These are phyloP conservation scores for Mollisia scopiformis DNA, from an alignment of 2,329 filamentous ascomycete genomes.

Conservation along the genomic window DNA sequence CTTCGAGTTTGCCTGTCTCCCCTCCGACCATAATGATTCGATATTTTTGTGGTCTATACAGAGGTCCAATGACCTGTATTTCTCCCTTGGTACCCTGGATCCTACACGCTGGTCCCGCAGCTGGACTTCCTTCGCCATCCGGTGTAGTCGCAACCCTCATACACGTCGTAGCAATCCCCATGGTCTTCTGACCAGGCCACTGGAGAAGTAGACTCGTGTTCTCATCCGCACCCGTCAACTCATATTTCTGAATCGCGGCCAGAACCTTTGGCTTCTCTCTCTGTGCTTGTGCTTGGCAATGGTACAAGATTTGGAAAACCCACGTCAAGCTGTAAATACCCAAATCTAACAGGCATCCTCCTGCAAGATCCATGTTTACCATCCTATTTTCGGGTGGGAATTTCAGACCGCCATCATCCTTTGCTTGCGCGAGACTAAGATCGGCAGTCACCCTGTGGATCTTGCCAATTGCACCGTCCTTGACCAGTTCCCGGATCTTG, in stretches of 20 bases:
- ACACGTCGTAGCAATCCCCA: conserved; percentile 59
- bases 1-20: conserved; percentile 36
- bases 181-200: conserved; percentile 60
- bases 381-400: conserved; percentile 56
- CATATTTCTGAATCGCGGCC: conserved; percentile 59
- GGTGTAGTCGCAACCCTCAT: conserved; percentile 35
- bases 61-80: conserved; percentile 63
- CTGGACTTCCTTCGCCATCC: conserved; percentile 46
- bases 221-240: conserved; percentile 65
- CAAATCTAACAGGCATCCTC: conserved; percentile 68
- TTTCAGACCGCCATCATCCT: conserved; percentile 52
- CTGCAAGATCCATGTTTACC: conserved; percentile 70
- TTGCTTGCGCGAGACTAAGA: conserved; percentile 49
- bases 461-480: conserved; percentile 40
- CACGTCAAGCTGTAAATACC: conserved; percentile 73
- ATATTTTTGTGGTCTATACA: conserved; percentile 58
- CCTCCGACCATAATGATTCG: conserved; percentile 51
- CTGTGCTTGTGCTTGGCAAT: conserved; percentile 53
- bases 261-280: conserved; percentile 55
- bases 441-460: conserved; percentile 46
- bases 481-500: conserved; percentile 55
- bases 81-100: conserved; percentile 70
- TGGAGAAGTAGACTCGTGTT: conserved; percentile 64
- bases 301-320: conserved; percentile 74
- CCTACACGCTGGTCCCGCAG: conserved; percentile 57